These are phyloP conservation scores for Nicotiana undulata DNA, from an alignment of 257 asterid genomes.

Conservation along the genomic window DNA sequence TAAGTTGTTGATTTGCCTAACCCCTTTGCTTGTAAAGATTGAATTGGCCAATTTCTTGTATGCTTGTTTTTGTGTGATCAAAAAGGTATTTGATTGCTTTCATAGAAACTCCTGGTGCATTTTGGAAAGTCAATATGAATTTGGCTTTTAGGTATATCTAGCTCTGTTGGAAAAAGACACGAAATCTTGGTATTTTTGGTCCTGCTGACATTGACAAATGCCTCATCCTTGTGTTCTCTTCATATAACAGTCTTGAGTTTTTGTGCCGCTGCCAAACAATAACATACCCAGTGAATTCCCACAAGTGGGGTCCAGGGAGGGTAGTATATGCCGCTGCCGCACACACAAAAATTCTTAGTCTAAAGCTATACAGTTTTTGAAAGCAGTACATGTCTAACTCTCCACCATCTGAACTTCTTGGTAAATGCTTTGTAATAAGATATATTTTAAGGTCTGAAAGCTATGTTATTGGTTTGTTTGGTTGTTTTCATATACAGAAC, in stretches of 20 bases:
- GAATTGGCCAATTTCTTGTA: not conserved
- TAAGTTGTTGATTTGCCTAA: not conserved
- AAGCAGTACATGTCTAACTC: not conserved
- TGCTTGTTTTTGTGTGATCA: not conserved
- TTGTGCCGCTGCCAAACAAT: no score
- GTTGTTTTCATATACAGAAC: no score
- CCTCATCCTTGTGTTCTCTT: not conserved
- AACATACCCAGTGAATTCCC: no score
- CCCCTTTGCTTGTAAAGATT: not conserved
- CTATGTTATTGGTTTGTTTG: not conserved
- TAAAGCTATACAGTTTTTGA: no score
- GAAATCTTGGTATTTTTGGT: not conserved
- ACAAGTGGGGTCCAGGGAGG: no score
- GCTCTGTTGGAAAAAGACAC: not conserved
- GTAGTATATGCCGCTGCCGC: no score
- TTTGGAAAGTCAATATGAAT: not conserved
- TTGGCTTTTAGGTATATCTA: not conserved
- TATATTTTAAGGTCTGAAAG: no score
- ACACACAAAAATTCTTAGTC: no score
- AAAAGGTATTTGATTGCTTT: not conserved
- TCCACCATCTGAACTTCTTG: not conserved
- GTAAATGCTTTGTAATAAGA: no score
- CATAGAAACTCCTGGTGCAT: not conserved
- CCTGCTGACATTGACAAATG: not conserved
- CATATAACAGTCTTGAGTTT: not conserved